Evolutionary conservation across 805 yeast species (phyloP), one percentile per base, ranked within the genome.

Genomic region (Spathaspora passalidarum): DNA sequence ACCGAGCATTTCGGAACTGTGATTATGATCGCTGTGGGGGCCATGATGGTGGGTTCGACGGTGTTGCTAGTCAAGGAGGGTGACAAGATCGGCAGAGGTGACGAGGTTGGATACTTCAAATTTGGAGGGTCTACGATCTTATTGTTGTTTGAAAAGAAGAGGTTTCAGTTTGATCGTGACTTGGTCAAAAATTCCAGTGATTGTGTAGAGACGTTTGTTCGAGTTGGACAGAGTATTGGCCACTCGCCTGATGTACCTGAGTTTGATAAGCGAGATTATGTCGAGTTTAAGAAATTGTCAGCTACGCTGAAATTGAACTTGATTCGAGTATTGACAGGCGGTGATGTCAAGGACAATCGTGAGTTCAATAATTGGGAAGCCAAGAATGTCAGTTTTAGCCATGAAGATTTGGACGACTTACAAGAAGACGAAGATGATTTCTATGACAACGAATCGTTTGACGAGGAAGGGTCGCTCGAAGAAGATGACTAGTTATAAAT

Each of bases 11-110:
- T 88, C 61, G 97, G 97, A 0, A 74, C 78, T 0, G 86, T 92
- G 16, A 69, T 86, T 50, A 75, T 88, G 66, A 79, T 89, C 18
- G 82, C 94, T 5, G 88, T 92, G 3, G 99, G 99, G 29, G 99
- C 99, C 0, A 92, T 94, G 98, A 90, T 92, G 97, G 99, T 92
- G 2, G 98, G 98, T 0, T 85, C 96, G 1, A 90, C 85, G 2
- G 77, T 89, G 0, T 62, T 92, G 22, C 83, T 92, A 0, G 84
- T 82, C 13, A 60, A 76, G 43, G 78, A 75, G 39, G 89, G 88
- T 2, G 81, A 81, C 38, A 32, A 44, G 0, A 73, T 92, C 3
- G 56, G 65, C 7, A 73, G 91, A 39, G 87, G 94, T 3, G 91
- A 87, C 37, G 98, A 92, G 56, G 65, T 92, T 21, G 99, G 99